These are phyloP conservation scores for Candida germanica DNA, from an alignment of 805 yeast genomes.

Conservation along the genomic window DNA sequence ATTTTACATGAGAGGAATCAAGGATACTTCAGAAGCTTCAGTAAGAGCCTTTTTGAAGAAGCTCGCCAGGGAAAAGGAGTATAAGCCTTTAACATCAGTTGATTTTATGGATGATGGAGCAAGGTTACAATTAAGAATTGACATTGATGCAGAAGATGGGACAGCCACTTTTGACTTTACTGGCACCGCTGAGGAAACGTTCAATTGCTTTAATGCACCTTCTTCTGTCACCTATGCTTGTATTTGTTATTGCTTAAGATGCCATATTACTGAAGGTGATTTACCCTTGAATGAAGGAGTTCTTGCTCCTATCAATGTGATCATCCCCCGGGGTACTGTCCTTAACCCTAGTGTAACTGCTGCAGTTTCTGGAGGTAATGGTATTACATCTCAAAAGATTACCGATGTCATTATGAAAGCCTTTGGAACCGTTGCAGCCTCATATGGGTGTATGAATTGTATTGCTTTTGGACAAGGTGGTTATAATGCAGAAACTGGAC, in stretches of 20 bases:
- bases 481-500: conserved; percentile 12
- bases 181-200: conserved; percentile 22
- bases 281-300: conserved; percentile 20
- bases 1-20: conserved; percentile 79
- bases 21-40: conserved; percentile 68
- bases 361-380: conserved; percentile 17
- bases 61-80: conserved; percentile 37
- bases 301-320: conserved; percentile 12
- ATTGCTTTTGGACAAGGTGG: conserved; percentile 20
- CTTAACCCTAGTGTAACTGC: conserved; percentile 16
- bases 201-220: conserved; percentile 19
- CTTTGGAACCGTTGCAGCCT: conserved; percentile 17
- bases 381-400: conserved; percentile 17
- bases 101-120: conserved; percentile 18
- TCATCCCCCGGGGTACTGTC: conserved; percentile 14
- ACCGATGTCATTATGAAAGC: conserved; percentile 22
- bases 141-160: conserved; percentile 16
- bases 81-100: conserved; percentile 21
- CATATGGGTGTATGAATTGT: conserved; percentile 20
- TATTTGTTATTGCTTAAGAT: conserved; percentile 18
- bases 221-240: conserved; percentile 15
- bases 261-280: conserved; percentile 17
- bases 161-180: conserved; percentile 23
- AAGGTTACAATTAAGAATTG: conserved; percentile 13
- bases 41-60: conserved; percentile 42